These are phyloP conservation scores for Lachnellula occidentalis DNA, from an alignment of 2,329 filamentous ascomycete genomes.

Conservation along the genomic window DNA sequence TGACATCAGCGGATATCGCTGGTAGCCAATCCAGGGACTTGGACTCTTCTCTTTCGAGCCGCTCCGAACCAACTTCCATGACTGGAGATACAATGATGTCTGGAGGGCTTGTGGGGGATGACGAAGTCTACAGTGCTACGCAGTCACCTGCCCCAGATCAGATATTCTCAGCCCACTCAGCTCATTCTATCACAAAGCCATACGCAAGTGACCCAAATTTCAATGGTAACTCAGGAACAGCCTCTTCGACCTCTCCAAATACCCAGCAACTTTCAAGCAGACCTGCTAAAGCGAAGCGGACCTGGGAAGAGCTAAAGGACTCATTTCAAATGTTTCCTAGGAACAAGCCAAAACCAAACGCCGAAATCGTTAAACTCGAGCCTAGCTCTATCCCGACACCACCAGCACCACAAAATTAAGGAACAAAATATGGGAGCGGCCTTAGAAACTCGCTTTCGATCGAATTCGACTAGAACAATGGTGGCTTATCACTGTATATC, in stretches of 20 bases:
- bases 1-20: background rate
- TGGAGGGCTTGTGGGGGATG: background rate
- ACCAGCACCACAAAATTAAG: no score
- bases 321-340: background rate
- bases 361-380: no score
- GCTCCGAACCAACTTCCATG: no score
- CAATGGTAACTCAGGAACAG: background rate
- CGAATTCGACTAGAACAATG: no score
- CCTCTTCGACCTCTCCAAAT: background rate
- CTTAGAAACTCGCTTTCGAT: no score
- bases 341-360: background rate
- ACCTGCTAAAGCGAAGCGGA: background rate
- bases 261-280: background rate
- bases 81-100: background rate
- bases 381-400: no score
- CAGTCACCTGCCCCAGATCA: background rate
- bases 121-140: background rate
- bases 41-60: no score
- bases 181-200: no score
- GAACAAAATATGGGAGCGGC: no score
- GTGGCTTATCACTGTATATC: no score
- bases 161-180: background rate
- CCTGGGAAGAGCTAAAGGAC: background rate
- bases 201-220: no score
- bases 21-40: background rate